Conservation (phyloP, 495 filamentous ascomycete genomes). For the Xylaria intraflava region DNA sequence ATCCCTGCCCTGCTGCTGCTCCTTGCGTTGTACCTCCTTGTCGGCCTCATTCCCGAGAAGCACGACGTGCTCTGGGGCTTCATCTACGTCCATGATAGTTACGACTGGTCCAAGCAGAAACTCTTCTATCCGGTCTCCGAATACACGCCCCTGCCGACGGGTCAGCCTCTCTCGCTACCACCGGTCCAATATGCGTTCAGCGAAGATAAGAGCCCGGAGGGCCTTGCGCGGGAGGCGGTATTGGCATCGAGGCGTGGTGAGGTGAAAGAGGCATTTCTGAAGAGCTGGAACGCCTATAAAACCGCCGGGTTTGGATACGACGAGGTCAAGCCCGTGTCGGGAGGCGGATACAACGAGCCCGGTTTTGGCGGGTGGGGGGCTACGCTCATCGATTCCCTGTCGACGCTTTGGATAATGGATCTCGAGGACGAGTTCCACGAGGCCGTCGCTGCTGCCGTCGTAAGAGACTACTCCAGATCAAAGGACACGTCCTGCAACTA, state of each 20-base stretch:
- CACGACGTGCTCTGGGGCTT: slow-evolving; percentile 24
- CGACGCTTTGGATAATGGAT: slow-evolving; percentile 95
- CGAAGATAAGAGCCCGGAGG: slow-evolving; percentile 24
- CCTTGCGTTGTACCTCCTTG: slow-evolving; percentile 20
- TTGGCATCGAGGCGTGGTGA: slow-evolving; percentile 39
- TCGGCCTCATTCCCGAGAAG: slow-evolving; percentile 25
- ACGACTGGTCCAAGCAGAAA: slow-evolving; percentile 37
- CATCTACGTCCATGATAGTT: slow-evolving; percentile 31
- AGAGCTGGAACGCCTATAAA: slow-evolving; percentile 74
- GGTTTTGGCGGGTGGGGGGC: slow-evolving; percentile 90
- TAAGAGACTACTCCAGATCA: slow-evolving; percentile 78
- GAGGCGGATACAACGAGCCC: slow-evolving; percentile 50
- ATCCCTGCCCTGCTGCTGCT: slow-evolving; percentile 11
- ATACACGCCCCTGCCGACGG: slow-evolving; percentile 30
- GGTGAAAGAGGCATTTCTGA: slow-evolving; percentile 63
- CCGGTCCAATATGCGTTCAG: slow-evolving; percentile 36
- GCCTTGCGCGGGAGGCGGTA: slow-evolving; percentile 28
- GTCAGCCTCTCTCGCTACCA: slow-evolving; percentile 28
- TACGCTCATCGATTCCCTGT: slow-evolving; percentile 82
- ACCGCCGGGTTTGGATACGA: slow-evolving; percentile 69
- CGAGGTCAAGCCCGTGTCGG: slow-evolving; percentile 60
- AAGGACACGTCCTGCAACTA: slow-evolving; percentile 53
- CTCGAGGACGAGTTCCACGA: slow-evolving; percentile 82
- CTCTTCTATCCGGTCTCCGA: slow-evolving; percentile 29
- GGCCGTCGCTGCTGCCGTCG: slow-evolving; percentile 66